Conservation (phyloP, 2,329 filamentous ascomycete genomes). For the Aspergillus arachidicola region DNA sequence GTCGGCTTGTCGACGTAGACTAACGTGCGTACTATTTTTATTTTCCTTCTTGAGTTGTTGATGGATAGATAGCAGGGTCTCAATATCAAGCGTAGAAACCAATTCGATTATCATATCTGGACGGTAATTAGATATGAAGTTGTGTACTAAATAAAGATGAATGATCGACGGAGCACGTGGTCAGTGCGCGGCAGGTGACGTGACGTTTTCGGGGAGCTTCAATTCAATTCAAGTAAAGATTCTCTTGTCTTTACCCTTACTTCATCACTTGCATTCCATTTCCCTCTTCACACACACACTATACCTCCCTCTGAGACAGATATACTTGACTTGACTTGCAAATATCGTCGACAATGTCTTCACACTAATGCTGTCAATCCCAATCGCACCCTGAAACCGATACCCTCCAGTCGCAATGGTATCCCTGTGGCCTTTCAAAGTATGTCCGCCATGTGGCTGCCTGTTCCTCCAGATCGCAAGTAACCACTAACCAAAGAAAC, state of each 20-base stretch:
- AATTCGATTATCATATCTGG: not conserved
- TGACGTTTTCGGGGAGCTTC: not conserved
- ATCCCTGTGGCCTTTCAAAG: conserved; percentile 83
- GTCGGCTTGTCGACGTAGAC: too few relatives aligned
- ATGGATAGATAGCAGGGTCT: not conserved
- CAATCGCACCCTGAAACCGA: not conserved
- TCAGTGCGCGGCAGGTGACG: conserved; percentile 1
- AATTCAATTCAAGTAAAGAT: not conserved
- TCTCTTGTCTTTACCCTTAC: conserved; percentile 7
- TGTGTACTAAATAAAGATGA: not conserved
- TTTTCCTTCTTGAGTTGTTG: too few relatives aligned
- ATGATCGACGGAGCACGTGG: conserved; percentile 6
- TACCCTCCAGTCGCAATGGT: conserved; percentile 60
- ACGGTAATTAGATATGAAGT: not conserved
- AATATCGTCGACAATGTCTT: not conserved
- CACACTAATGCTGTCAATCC: not conserved
- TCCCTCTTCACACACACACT: not conserved
- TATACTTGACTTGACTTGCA: not conserved
- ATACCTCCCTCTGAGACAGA: not conserved
- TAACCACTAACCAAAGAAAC: conserved; percentile 1
- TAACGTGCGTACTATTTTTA: too few relatives aligned
- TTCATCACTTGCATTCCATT: not conserved
- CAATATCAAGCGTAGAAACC: not conserved
- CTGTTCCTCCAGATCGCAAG: not conserved
- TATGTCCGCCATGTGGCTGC: conserved; percentile 42